phyloP scores from a whole-genome alignment of 805 yeast species.

The Candida arabinofermentans region DNA sequence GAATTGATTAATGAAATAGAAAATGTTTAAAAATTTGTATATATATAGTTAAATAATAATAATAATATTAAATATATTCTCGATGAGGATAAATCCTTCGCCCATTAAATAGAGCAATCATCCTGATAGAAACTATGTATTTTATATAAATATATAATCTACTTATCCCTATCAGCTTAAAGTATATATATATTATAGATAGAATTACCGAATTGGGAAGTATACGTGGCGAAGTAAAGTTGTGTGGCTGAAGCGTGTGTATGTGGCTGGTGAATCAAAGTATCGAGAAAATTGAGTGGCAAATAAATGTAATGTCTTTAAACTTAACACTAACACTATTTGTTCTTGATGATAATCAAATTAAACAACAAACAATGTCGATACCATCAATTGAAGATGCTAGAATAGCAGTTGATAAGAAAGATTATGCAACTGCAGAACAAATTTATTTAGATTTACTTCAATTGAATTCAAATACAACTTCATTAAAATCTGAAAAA shows the following conservation, averaged over 20 bases:
- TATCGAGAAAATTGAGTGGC: no score
- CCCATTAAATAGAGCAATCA: no score
- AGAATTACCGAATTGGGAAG: no score
- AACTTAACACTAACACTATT: no score
- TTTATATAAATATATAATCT: no score
- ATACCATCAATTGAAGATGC: slow-evolving; percentile 51
- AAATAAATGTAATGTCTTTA: no score
- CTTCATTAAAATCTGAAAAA: slow-evolving; percentile 32
- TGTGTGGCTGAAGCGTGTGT: no score
- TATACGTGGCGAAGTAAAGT: not conserved
- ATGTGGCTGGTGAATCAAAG: no score
- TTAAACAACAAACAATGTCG: slow-evolving; percentile 19
- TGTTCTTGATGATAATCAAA: not conserved
- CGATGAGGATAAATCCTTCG: no score
- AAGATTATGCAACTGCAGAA: slow-evolving; percentile 58
- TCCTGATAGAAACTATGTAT: no score
- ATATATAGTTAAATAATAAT: not conserved
- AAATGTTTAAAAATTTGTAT: not conserved
- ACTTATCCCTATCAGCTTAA: no score
- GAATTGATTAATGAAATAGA: slow-evolving; percentile 30
- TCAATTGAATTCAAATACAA: slow-evolving; percentile 12
- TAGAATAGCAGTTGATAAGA: slow-evolving; percentile 47
- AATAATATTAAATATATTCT: not conserved
- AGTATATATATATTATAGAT: no score
- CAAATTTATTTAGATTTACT: slow-evolving; percentile 50